Conservation (phyloP, 1,139 yeast genomes). For the Nakaseomyces sp. region DNA sequence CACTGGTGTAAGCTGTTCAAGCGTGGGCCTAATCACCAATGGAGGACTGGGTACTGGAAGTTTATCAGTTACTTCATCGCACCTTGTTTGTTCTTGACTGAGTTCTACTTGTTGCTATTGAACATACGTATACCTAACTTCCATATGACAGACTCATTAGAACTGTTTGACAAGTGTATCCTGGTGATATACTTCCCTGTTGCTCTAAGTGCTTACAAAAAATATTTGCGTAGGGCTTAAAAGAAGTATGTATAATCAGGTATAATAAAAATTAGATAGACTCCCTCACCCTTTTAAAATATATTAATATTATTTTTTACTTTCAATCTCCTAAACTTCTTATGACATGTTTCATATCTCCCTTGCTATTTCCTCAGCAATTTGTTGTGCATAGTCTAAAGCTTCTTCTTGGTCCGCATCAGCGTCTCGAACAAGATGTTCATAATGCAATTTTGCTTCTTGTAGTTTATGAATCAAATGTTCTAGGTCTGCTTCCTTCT, state of each 20-base stretch:
- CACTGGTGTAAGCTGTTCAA: slow-evolving; percentile 27
- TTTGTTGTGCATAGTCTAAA: slow-evolving; percentile 18
- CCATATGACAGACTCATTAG: slow-evolving; percentile 19
- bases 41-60: slow-evolving; percentile 36
- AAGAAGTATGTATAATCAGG: too few relatives aligned
- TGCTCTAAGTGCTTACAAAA: slow-evolving; percentile 25
- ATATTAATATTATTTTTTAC: too few relatives aligned
- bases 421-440: not conserved
- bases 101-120: slow-evolving; percentile 45
- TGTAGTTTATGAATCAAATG: slow-evolving; percentile 10
- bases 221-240: slow-evolving; percentile 9
- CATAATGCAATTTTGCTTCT: slow-evolving; percentile 17
- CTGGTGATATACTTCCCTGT: slow-evolving; percentile 30
- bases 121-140: slow-evolving; percentile 40
- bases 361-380: slow-evolving; percentile 26
- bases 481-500: slow-evolving; percentile 3
- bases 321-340: too few relatives aligned
- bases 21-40: slow-evolving; percentile 33
- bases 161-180: slow-evolving; percentile 19
- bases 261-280: not conserved
- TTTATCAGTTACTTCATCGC: slow-evolving; percentile 32
- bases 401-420: slow-evolving; percentile 14
- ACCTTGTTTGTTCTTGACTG: slow-evolving; percentile 42
- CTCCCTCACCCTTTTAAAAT: too few relatives aligned
- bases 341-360: slow-evolving; percentile 7